Conservation (phyloP, 2,329 filamentous ascomycete species). For the Diaporthe nobilis region DNA sequence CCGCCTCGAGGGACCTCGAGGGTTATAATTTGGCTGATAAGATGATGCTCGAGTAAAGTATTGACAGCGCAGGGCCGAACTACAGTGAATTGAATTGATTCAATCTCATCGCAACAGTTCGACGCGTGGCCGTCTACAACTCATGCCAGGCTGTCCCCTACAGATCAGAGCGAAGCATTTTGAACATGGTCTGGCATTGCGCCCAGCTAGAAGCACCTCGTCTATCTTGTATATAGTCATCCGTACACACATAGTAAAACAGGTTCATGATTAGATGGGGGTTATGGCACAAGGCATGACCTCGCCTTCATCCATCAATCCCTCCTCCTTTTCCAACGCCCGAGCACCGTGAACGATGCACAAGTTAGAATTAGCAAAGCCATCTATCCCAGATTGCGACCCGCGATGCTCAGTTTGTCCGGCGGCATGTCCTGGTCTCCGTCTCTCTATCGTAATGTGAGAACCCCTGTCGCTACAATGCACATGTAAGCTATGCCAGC, state of each 20-base stretch:
- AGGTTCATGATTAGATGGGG: slow-evolving; percentile 36
- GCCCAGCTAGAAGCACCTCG: slow-evolving; percentile 20
- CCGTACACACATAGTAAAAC: slow-evolving; percentile 24
- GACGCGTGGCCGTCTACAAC: background rate
- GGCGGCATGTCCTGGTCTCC: slow-evolving; percentile 9
- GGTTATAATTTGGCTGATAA: background rate
- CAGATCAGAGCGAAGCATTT: slow-evolving; percentile 9
- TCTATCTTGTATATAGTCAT: slow-evolving; percentile 40
- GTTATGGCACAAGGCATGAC: slow-evolving; percentile 23
- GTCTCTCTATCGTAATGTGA: slow-evolving; percentile 29
- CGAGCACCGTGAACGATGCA: slow-evolving; percentile 39
- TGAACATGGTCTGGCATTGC: slow-evolving; percentile 33
- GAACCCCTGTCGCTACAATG: slow-evolving; percentile 44
- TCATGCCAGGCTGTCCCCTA: too few relatives aligned
- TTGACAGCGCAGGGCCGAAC: background rate
- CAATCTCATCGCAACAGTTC: background rate
- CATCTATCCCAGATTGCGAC: slow-evolving; percentile 28
- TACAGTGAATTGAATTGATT: background rate
- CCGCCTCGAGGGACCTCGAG: background rate
- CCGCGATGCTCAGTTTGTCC: slow-evolving; percentile 20
- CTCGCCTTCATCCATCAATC: slow-evolving; percentile 22
- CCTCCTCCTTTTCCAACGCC: slow-evolving; percentile 35
- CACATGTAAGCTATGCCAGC: slow-evolving; percentile 58
- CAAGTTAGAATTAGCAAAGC: slow-evolving; percentile 15
- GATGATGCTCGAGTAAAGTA: background rate